Evolutionary conservation across 2,329 filamentous ascomycete genomes (phyloP).

Genomic region (Sclerotinia nivalis): DNA sequence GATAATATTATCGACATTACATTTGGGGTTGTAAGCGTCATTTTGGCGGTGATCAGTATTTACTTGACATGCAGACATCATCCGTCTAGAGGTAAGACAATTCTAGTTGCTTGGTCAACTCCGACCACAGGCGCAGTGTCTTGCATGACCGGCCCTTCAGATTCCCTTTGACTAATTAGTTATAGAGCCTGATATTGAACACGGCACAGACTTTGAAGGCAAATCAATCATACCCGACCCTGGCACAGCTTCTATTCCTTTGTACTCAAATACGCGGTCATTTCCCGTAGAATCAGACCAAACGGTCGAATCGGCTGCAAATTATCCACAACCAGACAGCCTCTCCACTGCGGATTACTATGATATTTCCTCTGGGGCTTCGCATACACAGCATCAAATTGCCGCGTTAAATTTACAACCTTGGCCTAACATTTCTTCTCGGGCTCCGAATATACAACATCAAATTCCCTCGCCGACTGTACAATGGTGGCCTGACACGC

Average conservation of each 20-base stretch:
- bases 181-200: constrained; percentile 6
- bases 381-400: background rate
- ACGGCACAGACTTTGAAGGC: background rate
- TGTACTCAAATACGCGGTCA: background rate
- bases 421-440: background rate
- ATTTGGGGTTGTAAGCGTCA: background rate
- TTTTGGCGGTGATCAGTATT: background rate
- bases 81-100: background rate
- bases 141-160: no score
- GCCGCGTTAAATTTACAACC: background rate
- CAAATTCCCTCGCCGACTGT: background rate
- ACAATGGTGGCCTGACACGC: background rate
- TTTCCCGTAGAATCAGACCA: background rate
- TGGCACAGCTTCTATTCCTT: background rate
- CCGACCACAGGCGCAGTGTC: background rate
- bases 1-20: constrained; percentile 14
- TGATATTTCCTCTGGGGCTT: no score
- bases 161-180: background rate
- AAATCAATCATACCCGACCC: background rate
- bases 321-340: background rate
- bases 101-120: background rate
- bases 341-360: no score
- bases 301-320: background rate
- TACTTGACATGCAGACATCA: background rate
- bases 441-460: background rate